phyloP scores from a whole-genome alignment of 2,329 filamentous ascomycete genomes.

The Diplodia corticola region DNA sequence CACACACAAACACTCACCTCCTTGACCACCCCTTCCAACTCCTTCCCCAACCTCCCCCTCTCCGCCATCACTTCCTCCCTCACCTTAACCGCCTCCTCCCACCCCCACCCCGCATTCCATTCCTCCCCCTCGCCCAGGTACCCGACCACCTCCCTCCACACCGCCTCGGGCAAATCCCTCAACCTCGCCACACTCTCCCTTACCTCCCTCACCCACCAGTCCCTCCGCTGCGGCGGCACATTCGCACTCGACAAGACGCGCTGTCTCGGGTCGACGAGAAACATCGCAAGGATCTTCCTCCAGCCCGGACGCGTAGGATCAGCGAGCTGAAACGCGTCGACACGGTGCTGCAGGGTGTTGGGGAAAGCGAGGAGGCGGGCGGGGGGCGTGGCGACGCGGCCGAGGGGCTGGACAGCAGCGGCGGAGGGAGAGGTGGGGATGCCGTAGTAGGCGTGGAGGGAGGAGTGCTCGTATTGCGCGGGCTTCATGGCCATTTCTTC shows the following conservation, averaged over 20 bases:
- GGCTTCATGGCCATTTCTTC: not conserved
- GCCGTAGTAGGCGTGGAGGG: constrained; percentile 37
- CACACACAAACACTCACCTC: not conserved
- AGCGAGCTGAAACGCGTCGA: not conserved
- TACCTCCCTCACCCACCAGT: not conserved
- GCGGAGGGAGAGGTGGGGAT: too few relatives aligned
- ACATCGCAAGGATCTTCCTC: not conserved
- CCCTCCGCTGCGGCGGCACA: not conserved
- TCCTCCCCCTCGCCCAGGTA: not conserved
- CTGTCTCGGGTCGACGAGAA: not conserved
- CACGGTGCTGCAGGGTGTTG: not conserved
- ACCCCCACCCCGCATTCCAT: not conserved
- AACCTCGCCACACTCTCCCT: not conserved
- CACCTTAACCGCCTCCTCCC: not conserved
- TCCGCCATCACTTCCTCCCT: not conserved
- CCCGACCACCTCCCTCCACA: not conserved
- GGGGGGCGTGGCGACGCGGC: constrained; percentile 49
- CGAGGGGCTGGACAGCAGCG: constrained; percentile 48
- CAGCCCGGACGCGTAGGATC: not conserved
- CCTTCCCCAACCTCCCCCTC: not conserved
- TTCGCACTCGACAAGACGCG: not conserved
- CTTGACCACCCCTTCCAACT: not conserved
- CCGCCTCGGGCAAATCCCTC: not conserved
- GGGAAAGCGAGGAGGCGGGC: not conserved
- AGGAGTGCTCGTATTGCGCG: constrained; percentile 34